A percentile compares a stretch with the other conserved stretches of the same genome.
These are phyloP conservation scores for Cyclocybe cylindracea DNA, from an alignment of 768 basidiomycete species.

Conservation along the genomic window DNA sequence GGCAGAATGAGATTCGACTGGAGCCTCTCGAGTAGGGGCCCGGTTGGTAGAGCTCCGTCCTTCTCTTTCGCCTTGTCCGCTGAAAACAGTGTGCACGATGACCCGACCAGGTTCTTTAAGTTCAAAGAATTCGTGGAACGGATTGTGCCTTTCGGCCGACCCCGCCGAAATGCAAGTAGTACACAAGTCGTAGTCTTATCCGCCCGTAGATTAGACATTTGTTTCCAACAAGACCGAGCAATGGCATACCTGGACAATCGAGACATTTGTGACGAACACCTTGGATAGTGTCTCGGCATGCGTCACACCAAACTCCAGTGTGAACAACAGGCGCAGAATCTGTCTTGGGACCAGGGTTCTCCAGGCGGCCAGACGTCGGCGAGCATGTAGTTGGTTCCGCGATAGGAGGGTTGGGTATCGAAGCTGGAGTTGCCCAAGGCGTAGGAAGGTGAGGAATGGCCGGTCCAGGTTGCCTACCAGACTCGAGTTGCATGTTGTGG, in stretches of 20 bases:
- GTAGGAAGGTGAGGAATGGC: conserved; percentile 21
- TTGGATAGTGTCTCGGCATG: conserved; percentile 54
- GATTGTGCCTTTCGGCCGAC: conserved; percentile 52
- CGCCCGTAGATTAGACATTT: not conserved
- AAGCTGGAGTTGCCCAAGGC: conserved; percentile 14
- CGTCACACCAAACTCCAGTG: conserved; percentile 63
- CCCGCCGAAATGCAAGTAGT: conserved; percentile 53
- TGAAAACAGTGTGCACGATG: conserved; percentile 61
- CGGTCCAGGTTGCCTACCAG: conserved; percentile 1
- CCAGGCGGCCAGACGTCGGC: no score
- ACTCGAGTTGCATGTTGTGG: conserved; percentile 26
- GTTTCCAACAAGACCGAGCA: not conserved
- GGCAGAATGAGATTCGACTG: conserved; percentile 51
- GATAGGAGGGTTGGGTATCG: no score
- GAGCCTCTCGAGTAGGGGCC: conserved; percentile 10
- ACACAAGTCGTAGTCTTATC: conserved; percentile 73
- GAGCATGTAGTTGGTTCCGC: no score
- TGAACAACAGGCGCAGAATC: conserved; percentile 46
- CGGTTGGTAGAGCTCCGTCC: conserved; percentile 8
- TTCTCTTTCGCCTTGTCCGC: conserved; percentile 36
- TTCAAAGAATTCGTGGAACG: conserved; percentile 72
- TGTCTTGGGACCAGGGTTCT: no score
- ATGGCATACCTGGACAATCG: conserved; percentile 60
- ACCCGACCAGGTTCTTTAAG: conserved; percentile 66
- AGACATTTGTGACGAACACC: conserved; percentile 81